Percentiles rank a stretch among this genome's conserved stretches.
Conservation (phyloP, 306 rosid genomes). For the Ceratonia siliqua region DNA sequence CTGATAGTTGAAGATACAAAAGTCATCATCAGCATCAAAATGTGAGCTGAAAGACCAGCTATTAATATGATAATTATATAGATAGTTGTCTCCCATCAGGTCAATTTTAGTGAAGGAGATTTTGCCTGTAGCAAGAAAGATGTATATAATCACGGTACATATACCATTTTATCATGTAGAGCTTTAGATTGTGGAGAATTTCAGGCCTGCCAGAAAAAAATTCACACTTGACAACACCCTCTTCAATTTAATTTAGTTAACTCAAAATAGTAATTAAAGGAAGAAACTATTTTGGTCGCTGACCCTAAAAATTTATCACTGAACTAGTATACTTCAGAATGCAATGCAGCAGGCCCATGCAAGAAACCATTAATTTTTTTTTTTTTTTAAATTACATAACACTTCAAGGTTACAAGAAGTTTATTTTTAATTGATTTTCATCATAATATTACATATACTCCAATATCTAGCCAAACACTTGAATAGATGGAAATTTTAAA, state of each 20-base stretch:
- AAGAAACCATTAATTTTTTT: not conserved
- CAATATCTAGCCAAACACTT: slow-evolving; percentile 6
- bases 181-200: not conserved
- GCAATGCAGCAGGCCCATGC: not conserved
- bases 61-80: not conserved
- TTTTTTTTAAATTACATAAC: no score
- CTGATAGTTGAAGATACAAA: slow-evolving; percentile 36
- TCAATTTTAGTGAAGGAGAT: not conserved
- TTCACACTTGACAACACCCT: not conserved
- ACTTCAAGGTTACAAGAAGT: not conserved
- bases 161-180: slow-evolving; percentile 5
- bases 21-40: slow-evolving; percentile 8
- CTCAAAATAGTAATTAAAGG: not conserved
- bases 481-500: not conserved
- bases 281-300: not conserved
- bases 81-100: no score
- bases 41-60: not conserved
- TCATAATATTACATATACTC: not conserved
- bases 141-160: not conserved
- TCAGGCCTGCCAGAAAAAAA: not conserved
- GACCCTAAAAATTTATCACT: not conserved
- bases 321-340: not conserved
- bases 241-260: not conserved
- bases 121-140: not conserved
- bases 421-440: not conserved